phyloP scores from a whole-genome alignment of 23 red algal genomes.

The Agarophyton chilense region DNA sequence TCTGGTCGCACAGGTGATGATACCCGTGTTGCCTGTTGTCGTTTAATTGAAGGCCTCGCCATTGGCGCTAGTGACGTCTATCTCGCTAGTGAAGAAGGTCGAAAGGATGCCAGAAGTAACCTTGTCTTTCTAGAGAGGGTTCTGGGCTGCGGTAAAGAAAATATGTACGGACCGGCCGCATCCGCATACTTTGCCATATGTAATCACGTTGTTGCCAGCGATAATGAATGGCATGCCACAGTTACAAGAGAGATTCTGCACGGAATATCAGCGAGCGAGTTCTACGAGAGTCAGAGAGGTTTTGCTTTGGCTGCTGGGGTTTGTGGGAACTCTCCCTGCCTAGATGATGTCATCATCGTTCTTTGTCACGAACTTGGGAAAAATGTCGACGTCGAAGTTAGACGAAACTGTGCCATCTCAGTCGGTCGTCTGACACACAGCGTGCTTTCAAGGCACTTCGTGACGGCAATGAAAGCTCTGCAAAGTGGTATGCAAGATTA shows the following conservation, averaged over 20 bases:
- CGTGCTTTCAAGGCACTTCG: neutral
- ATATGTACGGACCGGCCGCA: constrained; percentile 48
- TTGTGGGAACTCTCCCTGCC: constrained; percentile 26
- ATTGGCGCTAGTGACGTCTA: constrained; percentile 32
- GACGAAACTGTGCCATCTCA: constrained; percentile 58
- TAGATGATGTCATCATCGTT: constrained; percentile 27
- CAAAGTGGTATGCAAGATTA: constrained; percentile 56
- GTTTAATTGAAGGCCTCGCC: constrained; percentile 49
- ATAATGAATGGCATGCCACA: constrained; percentile 41
- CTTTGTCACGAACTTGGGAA: constrained; percentile 25
- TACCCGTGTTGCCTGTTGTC: constrained; percentile 53
- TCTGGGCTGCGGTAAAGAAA: constrained; percentile 58
- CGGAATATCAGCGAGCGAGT: constrained; percentile 20
- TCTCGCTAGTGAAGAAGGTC: constrained; percentile 2
- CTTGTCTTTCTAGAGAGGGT: constrained; percentile 49
- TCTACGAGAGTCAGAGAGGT: constrained; percentile 41
- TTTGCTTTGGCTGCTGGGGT: constrained; percentile 64
- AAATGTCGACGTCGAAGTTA: constrained; percentile 53
- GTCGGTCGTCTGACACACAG: neutral
- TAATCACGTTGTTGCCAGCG: constrained; percentile 43
- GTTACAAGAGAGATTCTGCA: constrained; percentile 40
- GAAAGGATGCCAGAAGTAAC: constrained; percentile 27
- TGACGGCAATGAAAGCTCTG: constrained; percentile 7
- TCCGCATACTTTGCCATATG: constrained; percentile 48
- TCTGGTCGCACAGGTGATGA: constrained; percentile 48